phyloP scores from a whole-genome alignment of 768 basidiomycete species.

The Exidia glandulosa region DNA sequence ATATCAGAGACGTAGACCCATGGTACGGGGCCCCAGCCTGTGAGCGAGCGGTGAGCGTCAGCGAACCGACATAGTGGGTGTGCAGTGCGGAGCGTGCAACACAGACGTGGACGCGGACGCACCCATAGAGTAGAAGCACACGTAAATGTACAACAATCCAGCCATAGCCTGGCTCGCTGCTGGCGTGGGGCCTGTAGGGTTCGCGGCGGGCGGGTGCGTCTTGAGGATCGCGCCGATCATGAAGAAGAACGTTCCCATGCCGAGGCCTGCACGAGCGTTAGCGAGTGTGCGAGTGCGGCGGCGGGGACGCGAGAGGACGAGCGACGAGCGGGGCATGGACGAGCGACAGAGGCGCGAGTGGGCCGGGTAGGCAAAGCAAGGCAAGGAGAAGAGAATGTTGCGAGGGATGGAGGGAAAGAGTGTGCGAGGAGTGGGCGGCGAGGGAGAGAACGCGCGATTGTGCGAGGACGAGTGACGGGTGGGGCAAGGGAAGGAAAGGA shows the following conservation, averaged over 20 bases:
- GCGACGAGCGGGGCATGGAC: neutral
- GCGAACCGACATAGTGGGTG: too few relatives aligned
- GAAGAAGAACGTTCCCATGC: constrained; percentile 74
- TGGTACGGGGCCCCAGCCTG: constrained; percentile 68
- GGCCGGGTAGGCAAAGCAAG: neutral
- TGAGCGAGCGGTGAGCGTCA: too few relatives aligned
- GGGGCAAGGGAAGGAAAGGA: neutral
- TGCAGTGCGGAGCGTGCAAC: too few relatives aligned
- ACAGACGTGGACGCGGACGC: too few relatives aligned
- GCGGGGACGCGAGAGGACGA: neutral
- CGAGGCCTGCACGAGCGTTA: constrained; percentile 41
- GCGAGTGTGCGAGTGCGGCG: neutral
- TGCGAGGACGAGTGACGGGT: neutral
- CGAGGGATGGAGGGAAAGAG: neutral
- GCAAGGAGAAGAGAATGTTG: neutral
- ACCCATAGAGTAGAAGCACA: constrained; percentile 83
- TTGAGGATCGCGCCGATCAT: constrained; percentile 79
- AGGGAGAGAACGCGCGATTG: neutral
- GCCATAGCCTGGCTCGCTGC: constrained; percentile 65
- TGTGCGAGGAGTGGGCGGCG: neutral
- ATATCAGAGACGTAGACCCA: constrained; percentile 71
- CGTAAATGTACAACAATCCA: constrained; percentile 76
- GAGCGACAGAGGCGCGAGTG: too few relatives aligned
- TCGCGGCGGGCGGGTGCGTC: constrained; percentile 48
- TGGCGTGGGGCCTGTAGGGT: constrained; percentile 16